Evolutionary conservation across 208 protist species (phyloP), one percentile per base, ranked within the genome.

Genomic region (Acanthamoeba rhysodes): DNA sequence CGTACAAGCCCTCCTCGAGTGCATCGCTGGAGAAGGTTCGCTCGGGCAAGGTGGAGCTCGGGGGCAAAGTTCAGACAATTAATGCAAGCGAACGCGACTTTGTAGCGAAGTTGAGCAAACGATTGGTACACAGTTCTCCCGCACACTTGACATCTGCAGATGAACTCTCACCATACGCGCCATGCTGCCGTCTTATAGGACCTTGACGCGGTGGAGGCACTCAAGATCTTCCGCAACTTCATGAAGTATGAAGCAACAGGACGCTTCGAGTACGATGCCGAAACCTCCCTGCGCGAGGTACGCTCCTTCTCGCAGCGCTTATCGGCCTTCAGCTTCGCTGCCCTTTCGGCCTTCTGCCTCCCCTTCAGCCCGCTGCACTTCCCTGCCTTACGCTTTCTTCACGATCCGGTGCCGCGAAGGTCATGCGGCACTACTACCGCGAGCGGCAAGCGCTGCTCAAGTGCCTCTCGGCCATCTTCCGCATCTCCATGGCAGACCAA

Each of bases 211-310:
- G 29, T 74, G 29, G 66, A 74, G 66, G 66, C 66, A 29, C 66
- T 74, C 66, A 74, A 74, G 66, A 74, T 74, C 66, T 74, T 74
- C 29, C 66, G 66, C 66, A 41, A 29, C 66, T 74, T 41, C 66
- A 29, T 74, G 29, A 74, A 74, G 66, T 41, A 74, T 29, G 66
- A 74, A 41, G 27, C 66, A 24, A 37, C 29, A n/a, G 66, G 66
- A 6, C 66, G 66, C 10, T 74, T 74, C 66, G 66, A 74, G 66
- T 74, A 74, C 18, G 66, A 74, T n/a, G 59, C 59, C 29, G 66
- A 74, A 9, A 29, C 66, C 29, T 74, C 66, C 12, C 5, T 37
- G 66, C 66, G 29, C 16, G 66, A 74, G 66, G 66, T 74, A 74
- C 62, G 62, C 37, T 85, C 37, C 27, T 57, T 12, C 20, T 24